Percentiles rank a stretch among this genome's conserved stretches.
phyloP scores from a whole-genome alignment of 768 basidiomycete genomes.

The Coprinopsis marcescibilis region DNA sequence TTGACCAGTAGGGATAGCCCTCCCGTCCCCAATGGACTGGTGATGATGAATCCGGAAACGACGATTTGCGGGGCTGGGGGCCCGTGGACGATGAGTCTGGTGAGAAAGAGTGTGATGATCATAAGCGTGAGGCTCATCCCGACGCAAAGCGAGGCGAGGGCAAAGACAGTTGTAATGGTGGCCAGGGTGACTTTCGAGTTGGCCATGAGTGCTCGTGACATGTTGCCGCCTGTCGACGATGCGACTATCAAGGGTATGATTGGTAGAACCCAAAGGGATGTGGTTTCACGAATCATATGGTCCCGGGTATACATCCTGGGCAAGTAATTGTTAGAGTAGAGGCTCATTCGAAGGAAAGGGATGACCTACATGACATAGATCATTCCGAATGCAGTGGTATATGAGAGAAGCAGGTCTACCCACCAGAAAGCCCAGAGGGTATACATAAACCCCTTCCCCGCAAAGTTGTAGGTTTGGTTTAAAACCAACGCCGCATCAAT shows the following conservation, averaged over 20 bases:
- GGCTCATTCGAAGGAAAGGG: not conserved
- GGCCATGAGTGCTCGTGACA: slow-evolving; percentile 45
- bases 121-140: slow-evolving; percentile 57
- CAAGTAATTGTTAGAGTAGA: not conserved
- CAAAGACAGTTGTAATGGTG: slow-evolving; percentile 37
- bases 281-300: slow-evolving; percentile 29
- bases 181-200: slow-evolving; percentile 44
- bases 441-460: slow-evolving; percentile 46
- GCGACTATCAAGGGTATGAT: slow-evolving; percentile 69
- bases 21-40: slow-evolving; percentile 36
- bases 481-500: slow-evolving; percentile 46
- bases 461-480: slow-evolving; percentile 38
- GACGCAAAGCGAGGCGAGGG: slow-evolving; percentile 47
- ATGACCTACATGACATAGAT: slow-evolving; percentile 20
- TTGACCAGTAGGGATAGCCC: slow-evolving; percentile 12
- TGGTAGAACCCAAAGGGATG: slow-evolving; percentile 70
- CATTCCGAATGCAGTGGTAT: slow-evolving; percentile 15
- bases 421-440: slow-evolving; percentile 65
- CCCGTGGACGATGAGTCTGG: slow-evolving; percentile 52
- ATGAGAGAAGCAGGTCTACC: slow-evolving; percentile 50
- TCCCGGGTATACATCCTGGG: not conserved
- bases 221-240: slow-evolving; percentile 56
- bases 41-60: slow-evolving; percentile 51
- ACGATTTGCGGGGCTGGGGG: slow-evolving; percentile 41
- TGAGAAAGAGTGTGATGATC: slow-evolving; percentile 59